Percentiles rank a stretch among this genome's conserved stretches.
These are phyloP conservation scores for Setaria italica DNA, from an alignment of 202 grass and related monocot genomes.

Conservation along the genomic window DNA sequence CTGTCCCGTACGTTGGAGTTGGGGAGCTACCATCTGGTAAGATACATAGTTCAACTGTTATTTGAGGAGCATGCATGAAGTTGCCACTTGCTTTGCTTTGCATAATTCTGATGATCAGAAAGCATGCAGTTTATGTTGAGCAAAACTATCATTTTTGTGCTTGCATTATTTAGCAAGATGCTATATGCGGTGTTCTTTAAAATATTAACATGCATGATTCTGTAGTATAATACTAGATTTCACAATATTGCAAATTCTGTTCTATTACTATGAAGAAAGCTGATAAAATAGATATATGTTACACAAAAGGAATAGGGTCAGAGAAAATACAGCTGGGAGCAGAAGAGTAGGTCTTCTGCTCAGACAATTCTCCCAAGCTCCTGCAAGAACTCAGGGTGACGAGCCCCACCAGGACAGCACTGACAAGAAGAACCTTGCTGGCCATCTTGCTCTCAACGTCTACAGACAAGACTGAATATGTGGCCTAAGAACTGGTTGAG, in stretches of 20 bases:
- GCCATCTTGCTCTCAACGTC: slow-evolving; percentile 50
- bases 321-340: slow-evolving; percentile 50
- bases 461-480: slow-evolving; percentile 40
- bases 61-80: slow-evolving; percentile 2
- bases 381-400: slow-evolving; percentile 63
- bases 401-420: slow-evolving; percentile 61
- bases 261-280: not conserved
- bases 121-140: not conserved
- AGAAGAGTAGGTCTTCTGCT: slow-evolving; percentile 54
- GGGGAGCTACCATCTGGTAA: slow-evolving; percentile 52
- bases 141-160: not conserved
- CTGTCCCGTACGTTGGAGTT: slow-evolving; percentile 46
- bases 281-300: slow-evolving; percentile 17
- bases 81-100: not conserved
- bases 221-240: not conserved
- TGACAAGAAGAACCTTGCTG: slow-evolving; percentile 57
- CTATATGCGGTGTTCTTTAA: not conserved
- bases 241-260: not conserved
- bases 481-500: slow-evolving; percentile 38
- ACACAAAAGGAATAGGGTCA: slow-evolving; percentile 35
- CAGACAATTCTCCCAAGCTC: slow-evolving; percentile 62
- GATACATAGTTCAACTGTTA: slow-evolving; percentile 30
- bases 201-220: not conserved
- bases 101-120: slow-evolving; percentile 13
- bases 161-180: slow-evolving; percentile 33